Base-by-base conservation (phyloP, 2,329 filamentous ascomycete species). In the Diaporthe ilicicola region DNA sequence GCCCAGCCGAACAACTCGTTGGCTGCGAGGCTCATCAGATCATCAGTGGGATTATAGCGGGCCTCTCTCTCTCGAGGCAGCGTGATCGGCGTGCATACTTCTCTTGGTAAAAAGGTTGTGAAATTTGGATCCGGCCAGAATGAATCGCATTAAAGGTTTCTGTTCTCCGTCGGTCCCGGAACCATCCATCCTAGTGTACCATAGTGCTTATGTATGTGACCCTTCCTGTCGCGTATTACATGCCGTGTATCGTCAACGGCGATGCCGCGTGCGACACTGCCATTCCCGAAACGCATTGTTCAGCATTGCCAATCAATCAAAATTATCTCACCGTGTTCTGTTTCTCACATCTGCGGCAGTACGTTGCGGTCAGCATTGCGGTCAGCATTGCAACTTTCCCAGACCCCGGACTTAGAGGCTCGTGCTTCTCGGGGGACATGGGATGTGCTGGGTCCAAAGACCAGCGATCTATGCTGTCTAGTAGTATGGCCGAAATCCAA, bases 171-270 rank as follows among this genome's bases (percentile, higher is more conserved):
- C 59, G 59, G 59, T 62, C 59, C 59, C 59, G 27, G 34, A 42
- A 10, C 19, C 39, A n/a, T 48, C 42, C 42, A 48, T 37, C 42
- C 42, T 48, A n/a, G n/a, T n/a, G n/a, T n/a, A n/a, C 42, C 46
- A 42, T 62, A 48, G 59, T 62, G 59, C 59, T 62, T 34, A 62
- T 62, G 59, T 62, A 62, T 62, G 59, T 48, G 42, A 62, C 59
- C 59, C 42, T 62, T 48, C 42, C 34, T 10, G 42, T 46, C 46
- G 27, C 32, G 59, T 27, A 62, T 62, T 62, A n/a, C 13, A 62
- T 62, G 59, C 59, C 59, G 59, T 62, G 59, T 48, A 62, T 62
- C 42, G 59, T 34, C 59, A 62, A 37, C 59, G n/a, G 42, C n/a
- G 27, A 19, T 62, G 59, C 27, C 42, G 59, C 59, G 42, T 62